These are phyloP conservation scores for Neocucurbitaria cava DNA, from an alignment of 2,329 filamentous ascomycete species.

Conservation along the genomic window DNA sequence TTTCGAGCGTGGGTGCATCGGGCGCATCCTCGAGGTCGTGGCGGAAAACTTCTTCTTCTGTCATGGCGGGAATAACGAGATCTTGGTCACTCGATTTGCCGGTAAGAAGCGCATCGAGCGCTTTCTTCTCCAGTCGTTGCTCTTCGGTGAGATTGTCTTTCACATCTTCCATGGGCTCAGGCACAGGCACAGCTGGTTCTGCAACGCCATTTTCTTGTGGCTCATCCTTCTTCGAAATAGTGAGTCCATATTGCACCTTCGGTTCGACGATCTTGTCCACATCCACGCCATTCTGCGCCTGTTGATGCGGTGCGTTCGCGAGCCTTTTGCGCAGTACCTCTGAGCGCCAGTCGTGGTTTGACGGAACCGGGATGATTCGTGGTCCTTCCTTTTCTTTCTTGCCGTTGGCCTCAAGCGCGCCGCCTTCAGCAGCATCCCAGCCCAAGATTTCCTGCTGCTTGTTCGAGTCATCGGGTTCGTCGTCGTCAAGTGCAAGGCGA, in stretches of 20 bases:
- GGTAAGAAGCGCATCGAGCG: constrained; percentile 54
- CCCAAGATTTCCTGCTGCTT: constrained; percentile 57
- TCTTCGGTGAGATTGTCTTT: constrained; percentile 40
- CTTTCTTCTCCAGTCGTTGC: constrained; percentile 60
- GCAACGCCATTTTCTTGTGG: constrained; percentile 12
- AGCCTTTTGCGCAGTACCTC: constrained; percentile 62
- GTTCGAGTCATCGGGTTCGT: constrained; percentile 37
- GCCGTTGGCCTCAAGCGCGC: constrained; percentile 52
- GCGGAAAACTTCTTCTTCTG: constrained; percentile 72
- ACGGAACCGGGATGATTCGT: constrained; percentile 64
- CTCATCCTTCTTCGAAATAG: constrained; percentile 51
- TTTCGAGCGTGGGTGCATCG: constrained; percentile 76
- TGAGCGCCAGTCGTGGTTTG: constrained; percentile 69
- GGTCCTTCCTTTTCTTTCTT: constrained; percentile 51
- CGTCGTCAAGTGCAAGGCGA: constrained; percentile 39
- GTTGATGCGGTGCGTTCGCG: constrained; percentile 63
- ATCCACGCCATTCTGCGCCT: constrained; percentile 47
- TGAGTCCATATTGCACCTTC: constrained; percentile 61
- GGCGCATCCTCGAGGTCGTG: constrained; percentile 75
- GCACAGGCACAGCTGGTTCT: constrained; percentile 14
- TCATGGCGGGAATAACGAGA: constrained; percentile 50
- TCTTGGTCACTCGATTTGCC: constrained; percentile 47
- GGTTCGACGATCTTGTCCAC: constrained; percentile 46
- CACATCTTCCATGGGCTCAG: constrained; percentile 38
- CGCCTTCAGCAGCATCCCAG: constrained; percentile 60